Percentiles rank a stretch among this genome's conserved stretches.
Evolutionary conservation across 169 alveolate genomes (phyloP).

Genomic region (Cryptosporidium meleagridis): DNA sequence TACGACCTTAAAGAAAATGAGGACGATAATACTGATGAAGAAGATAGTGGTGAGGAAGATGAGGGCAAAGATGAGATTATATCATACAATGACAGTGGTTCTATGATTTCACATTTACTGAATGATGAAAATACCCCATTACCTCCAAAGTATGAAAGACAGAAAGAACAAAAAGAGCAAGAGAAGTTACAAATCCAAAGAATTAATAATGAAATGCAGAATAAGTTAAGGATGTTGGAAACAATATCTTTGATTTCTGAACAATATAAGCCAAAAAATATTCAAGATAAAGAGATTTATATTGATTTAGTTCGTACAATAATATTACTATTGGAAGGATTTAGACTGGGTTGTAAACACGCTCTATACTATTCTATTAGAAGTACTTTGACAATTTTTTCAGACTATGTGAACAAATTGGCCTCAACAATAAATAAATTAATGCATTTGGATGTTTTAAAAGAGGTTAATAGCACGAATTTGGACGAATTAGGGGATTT

Average conservation of each 20-base stretch:
- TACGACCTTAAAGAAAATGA: not conserved
- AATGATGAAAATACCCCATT: conserved; percentile 36
- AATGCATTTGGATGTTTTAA: conserved; percentile 2
- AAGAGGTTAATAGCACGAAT: not conserved
- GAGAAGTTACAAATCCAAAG: conserved; percentile 45
- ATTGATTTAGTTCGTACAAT: conserved; percentile 19
- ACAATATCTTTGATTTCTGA: conserved; percentile 30
- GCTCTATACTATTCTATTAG: conserved; percentile 49
- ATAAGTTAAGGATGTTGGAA: conserved; percentile 55
- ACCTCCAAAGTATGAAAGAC: conserved; percentile 58
- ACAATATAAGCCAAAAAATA: not conserved
- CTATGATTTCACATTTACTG: conserved; percentile 18
- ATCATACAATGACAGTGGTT: not conserved
- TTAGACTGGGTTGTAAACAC: conserved; percentile 56
- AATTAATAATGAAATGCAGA: conserved; percentile 58
- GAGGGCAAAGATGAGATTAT: conserved; percentile 17
- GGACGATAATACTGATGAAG: not conserved
- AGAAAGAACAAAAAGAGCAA: conserved; percentile 24
- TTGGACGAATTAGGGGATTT: conserved; percentile 17
- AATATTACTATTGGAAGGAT: conserved; percentile 37
- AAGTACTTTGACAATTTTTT: conserved; percentile 13
- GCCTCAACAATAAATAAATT: conserved; percentile 5
- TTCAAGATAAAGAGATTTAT: not conserved
- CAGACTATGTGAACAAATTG: conserved; percentile 34
- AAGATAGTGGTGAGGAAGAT: not conserved